Evolutionary conservation across 2,329 filamentous ascomycete species (phyloP).

Genomic region (Fusarium graminum): DNA sequence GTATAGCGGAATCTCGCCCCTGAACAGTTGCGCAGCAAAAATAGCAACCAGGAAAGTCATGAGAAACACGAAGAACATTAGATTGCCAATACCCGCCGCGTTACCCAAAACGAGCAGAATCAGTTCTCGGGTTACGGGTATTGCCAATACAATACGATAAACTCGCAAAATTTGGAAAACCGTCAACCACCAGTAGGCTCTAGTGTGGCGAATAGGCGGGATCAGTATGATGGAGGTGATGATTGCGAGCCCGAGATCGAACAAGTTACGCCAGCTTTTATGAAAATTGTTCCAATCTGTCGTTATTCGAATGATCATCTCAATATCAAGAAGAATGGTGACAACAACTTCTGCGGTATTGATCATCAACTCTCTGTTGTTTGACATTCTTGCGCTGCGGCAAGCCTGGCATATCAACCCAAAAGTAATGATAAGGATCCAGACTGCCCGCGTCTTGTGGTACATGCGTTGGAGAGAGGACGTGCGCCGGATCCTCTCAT

Average conservation of each 20-base stretch:
- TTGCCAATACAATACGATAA: constrained; percentile 90
- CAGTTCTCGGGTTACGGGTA: constrained; percentile 87
- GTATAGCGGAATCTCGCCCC: constrained; percentile 80
- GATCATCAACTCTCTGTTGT: constrained; percentile 72
- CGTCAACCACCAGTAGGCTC: constrained; percentile 88
- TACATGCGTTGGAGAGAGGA: constrained; percentile 77
- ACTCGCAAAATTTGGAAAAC: constrained; percentile 93
- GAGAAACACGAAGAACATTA: constrained; percentile 96
- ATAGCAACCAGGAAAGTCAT: constrained; percentile 95
- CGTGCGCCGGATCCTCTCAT: constrained; percentile 54
- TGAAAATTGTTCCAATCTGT: constrained; percentile 87
- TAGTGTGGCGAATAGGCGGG: constrained; percentile 80
- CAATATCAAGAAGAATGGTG: constrained; percentile 81
- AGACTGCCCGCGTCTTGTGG: constrained; percentile 79
- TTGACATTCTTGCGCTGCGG: constrained; percentile 82
- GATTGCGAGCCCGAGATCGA: constrained; percentile 84
- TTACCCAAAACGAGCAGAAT: constrained; percentile 92
- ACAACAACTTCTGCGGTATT: constrained; percentile 78
- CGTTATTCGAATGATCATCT: constrained; percentile 83
- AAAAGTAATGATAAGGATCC: constrained; percentile 83
- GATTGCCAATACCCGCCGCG: constrained; percentile 88
- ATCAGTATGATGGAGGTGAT: constrained; percentile 88
- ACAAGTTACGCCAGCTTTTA: constrained; percentile 77
- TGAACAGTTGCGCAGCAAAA: constrained; percentile 92
- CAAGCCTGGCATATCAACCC: constrained; percentile 84